Evolutionary conservation across 352 stramenopile species (phyloP).

Genomic region (Phytophthora boehmeriae): DNA sequence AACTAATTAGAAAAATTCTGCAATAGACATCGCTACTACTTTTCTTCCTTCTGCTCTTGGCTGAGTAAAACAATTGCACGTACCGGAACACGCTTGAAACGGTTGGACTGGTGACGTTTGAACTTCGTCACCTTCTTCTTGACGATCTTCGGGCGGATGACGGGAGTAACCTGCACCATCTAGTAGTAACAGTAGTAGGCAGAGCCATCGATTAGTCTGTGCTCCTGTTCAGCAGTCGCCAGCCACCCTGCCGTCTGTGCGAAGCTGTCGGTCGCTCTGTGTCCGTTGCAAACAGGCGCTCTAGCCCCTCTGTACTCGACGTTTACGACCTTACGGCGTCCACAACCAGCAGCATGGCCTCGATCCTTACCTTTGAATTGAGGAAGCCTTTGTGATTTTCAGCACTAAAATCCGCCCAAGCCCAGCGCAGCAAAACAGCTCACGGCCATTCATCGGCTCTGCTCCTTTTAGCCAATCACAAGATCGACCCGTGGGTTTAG

Average conservation of each 20-base stretch:
- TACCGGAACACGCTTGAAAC: slow-evolving; percentile 97
- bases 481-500: slow-evolving; percentile 21
- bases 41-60: no score
- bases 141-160: slow-evolving; percentile 94
- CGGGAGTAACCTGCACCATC: slow-evolving; percentile 92
- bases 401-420: slow-evolving; percentile 60
- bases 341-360: slow-evolving; percentile 5
- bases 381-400: slow-evolving; percentile 90
- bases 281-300: background rate
- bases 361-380: slow-evolving; percentile 74
- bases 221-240: background rate
- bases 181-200: slow-evolving; percentile 85
- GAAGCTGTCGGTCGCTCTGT: slow-evolving; percentile 13
- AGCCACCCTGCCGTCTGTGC: background rate
- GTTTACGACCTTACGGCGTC: background rate
- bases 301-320: background rate
- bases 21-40: background rate
- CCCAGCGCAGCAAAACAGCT: slow-evolving; percentile 34
- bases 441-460: slow-evolving; percentile 67
- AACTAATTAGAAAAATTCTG: background rate
- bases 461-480: slow-evolving; percentile 20
- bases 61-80: slow-evolving; percentile 33
- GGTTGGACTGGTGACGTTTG: slow-evolving; percentile 98
- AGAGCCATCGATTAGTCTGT: slow-evolving; percentile 76
- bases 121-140: slow-evolving; percentile 99